phyloP scores from a whole-genome alignment of 257 asterid genomes.

The Schizonepeta tenuifolia region DNA sequence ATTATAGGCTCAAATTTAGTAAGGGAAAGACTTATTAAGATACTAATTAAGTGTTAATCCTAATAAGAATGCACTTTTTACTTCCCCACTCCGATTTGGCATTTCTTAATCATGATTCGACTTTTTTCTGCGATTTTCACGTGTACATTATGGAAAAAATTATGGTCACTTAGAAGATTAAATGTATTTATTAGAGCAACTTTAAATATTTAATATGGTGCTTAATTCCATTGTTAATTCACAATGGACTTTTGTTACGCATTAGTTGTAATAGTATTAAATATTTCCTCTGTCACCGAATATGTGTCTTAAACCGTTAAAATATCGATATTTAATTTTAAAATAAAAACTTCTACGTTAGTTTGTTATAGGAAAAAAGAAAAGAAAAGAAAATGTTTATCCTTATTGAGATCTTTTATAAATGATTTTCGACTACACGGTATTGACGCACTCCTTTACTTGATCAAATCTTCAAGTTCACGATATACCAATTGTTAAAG shows the following conservation, averaged over 20 bases:
- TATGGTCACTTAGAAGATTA: background rate
- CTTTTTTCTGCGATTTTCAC: background rate
- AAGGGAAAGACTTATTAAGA: background rate
- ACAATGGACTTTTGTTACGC: background rate
- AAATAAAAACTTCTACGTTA: background rate
- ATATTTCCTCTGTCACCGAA: too few species aligned
- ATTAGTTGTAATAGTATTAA: too few species aligned
- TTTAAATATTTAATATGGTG: background rate
- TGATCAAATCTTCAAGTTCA: too few species aligned
- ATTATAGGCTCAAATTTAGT: background rate
- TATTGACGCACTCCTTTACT: too few species aligned
- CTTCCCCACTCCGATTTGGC: background rate
- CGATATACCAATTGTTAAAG: too few species aligned
- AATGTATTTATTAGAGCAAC: background rate
- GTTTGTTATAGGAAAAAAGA: too few species aligned
- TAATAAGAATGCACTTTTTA: slow-evolving; percentile 27
- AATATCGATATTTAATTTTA: background rate
- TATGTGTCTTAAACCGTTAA: too few species aligned
- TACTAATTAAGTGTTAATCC: slow-evolving; percentile 29
- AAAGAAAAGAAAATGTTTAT: too few species aligned
- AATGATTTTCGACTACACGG: too few species aligned
- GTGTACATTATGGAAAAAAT: background rate
- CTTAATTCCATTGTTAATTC: background rate
- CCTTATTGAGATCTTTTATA: background rate
- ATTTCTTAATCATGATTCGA: background rate